Conservation (phyloP, 805 yeast species). For the Candida pseudoglaebosa region DNA sequence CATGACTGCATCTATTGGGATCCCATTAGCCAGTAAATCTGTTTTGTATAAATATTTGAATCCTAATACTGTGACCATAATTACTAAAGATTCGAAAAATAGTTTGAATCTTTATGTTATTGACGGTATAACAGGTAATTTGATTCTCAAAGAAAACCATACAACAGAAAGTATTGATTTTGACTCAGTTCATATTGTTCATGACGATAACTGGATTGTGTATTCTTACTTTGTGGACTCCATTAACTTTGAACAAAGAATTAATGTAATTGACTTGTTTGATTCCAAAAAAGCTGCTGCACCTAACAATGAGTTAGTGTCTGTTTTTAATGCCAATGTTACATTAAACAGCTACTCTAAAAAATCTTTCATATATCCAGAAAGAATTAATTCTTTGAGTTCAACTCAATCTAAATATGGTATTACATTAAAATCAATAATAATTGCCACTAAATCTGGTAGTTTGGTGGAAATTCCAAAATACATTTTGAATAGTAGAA, state of each 20-base stretch:
- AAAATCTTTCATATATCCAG: conserved; percentile 63
- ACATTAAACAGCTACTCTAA: conserved; percentile 45
- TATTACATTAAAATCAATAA: conserved; percentile 46
- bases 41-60: conserved; percentile 81
- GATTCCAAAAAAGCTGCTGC: conserved; percentile 34
- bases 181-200: conserved; percentile 45
- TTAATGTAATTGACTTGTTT: conserved; percentile 75
- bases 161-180: conserved; percentile 37
- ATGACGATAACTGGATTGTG: conserved; percentile 83
- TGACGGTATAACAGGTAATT: conserved; percentile 68
- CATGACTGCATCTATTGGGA: conserved; percentile 54
- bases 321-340: conserved; percentile 30
- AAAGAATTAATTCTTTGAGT: conserved; percentile 47
- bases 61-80: conserved; percentile 59
- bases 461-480: conserved; percentile 71
- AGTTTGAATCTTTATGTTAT: conserved; percentile 49
- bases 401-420: conserved; percentile 37
- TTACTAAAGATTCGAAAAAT: conserved; percentile 23
- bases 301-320: conserved; percentile 16
- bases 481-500: conserved; percentile 59
- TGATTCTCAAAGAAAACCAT: conserved; percentile 44
- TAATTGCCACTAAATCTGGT: conserved; percentile 57
- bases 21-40: conserved; percentile 61
- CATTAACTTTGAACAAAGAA: conserved; percentile 49
- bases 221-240: conserved; percentile 55